Conservation (phyloP, 495 filamentous ascomycete genomes). For the Neurospora hispaniola region DNA sequence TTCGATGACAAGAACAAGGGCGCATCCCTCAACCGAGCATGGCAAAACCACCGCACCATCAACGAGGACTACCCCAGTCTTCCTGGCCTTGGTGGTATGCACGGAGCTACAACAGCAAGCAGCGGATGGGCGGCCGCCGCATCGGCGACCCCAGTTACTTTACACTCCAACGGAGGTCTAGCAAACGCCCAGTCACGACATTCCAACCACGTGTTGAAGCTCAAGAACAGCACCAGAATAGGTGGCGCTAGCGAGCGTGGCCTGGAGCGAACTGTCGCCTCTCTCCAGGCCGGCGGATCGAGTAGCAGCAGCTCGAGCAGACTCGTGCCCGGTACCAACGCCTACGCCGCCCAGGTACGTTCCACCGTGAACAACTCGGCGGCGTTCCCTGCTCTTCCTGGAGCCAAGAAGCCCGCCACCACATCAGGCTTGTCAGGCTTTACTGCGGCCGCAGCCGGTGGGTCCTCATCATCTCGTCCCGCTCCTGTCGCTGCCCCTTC, state of each 20-base stretch:
- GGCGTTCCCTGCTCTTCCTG: slow-evolving; percentile 23
- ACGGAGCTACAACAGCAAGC: slow-evolving; percentile 33
- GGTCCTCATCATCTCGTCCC: neutral
- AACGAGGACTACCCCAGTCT: slow-evolving; percentile 95
- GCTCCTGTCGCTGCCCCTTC: neutral
- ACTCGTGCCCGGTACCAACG: slow-evolving; percentile 31
- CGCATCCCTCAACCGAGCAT: slow-evolving; percentile 62
- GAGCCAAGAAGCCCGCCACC: slow-evolving; percentile 39
- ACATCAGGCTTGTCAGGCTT: slow-evolving; percentile 25
- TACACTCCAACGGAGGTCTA: slow-evolving; percentile 16
- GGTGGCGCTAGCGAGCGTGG: slow-evolving; percentile 9
- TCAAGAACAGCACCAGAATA: slow-evolving; percentile 39
- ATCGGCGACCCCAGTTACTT: slow-evolving; percentile 25
- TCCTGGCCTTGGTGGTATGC: slow-evolving; percentile 57
- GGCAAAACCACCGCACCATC: slow-evolving; percentile 90
- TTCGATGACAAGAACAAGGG: slow-evolving; percentile 74
- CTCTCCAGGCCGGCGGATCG: slow-evolving; percentile 44
- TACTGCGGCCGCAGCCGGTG: slow-evolving; percentile 11
- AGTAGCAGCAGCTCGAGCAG: slow-evolving; percentile 26
- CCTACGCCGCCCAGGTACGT: slow-evolving; percentile 29
- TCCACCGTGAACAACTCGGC: slow-evolving; percentile 21
- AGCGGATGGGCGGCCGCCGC: slow-evolving; percentile 44
- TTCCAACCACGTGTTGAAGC: slow-evolving; percentile 34
- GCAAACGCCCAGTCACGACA: slow-evolving; percentile 22
- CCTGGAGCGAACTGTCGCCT: slow-evolving; percentile 6